These are phyloP conservation scores for Mycena galericulata DNA, from an alignment of 768 basidiomycete genomes.

Conservation along the genomic window DNA sequence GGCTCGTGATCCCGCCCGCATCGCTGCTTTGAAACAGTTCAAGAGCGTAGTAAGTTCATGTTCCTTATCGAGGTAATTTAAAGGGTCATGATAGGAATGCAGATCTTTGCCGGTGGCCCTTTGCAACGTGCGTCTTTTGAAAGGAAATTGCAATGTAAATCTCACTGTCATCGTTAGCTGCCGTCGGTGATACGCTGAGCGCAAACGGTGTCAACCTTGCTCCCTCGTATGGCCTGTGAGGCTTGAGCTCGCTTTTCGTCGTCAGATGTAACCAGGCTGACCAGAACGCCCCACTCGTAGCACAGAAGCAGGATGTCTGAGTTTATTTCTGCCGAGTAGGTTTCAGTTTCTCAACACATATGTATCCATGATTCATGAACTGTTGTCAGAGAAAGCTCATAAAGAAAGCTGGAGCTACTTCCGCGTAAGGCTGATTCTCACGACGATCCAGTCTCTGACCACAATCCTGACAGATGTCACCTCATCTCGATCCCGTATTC, in stretches of 20 bases:
- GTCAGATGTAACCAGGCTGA: not conserved
- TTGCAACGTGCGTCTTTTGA: slow-evolving; percentile 38
- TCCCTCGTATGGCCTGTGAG: slow-evolving; percentile 53
- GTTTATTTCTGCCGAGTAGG: not conserved
- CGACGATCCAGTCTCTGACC: not conserved
- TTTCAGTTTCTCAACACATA: not conserved
- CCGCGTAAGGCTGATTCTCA: not conserved
- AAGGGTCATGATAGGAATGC: not conserved
- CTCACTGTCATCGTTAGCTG: slow-evolving; percentile 11
- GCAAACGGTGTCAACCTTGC: slow-evolving; percentile 37
- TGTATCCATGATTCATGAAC: not conserved
- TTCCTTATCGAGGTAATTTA: too few species aligned
- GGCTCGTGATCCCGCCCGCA: slow-evolving; percentile 33
- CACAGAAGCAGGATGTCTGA: slow-evolving; percentile 32
- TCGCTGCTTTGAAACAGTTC: slow-evolving; percentile 33
- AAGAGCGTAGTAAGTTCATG: slow-evolving; percentile 36
- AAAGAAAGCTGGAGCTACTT: slow-evolving; percentile 23
- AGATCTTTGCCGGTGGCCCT: slow-evolving; percentile 42
- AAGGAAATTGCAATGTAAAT: too few species aligned
- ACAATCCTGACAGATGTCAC: not conserved
- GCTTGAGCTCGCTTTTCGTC: too few species aligned
- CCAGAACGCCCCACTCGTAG: too few species aligned
- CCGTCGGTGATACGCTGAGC: slow-evolving; percentile 37
- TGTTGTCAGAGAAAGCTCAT: not conserved
- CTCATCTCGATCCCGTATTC: not conserved